phyloP scores from a whole-genome alignment of 176 grass and related monocot species.

The maize (Zea mays) region DNA sequence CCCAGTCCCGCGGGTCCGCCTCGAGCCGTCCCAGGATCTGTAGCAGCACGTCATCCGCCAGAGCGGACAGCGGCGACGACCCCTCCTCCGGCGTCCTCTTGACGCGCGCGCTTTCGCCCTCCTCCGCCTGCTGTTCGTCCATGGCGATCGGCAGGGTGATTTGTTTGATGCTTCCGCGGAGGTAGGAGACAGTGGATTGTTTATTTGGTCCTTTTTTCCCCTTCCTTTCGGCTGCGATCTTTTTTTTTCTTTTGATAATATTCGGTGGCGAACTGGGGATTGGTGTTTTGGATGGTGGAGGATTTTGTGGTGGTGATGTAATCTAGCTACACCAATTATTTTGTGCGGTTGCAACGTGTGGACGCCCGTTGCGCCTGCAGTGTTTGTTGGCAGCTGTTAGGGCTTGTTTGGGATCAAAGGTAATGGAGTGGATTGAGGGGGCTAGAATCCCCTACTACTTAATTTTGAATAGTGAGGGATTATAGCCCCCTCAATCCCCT shows the following conservation, averaged over 20 bases:
- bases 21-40: conserved; percentile 71
- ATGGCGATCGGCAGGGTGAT: conserved; percentile 7
- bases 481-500: too few relatives aligned
- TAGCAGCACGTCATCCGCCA: conserved; percentile 78
- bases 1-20: conserved; percentile 70
- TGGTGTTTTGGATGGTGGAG: not conserved
- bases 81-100: not conserved
- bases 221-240: not conserved
- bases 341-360: too few relatives aligned
- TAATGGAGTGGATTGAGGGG: too few relatives aligned
- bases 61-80: conserved; percentile 30
- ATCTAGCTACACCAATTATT: not conserved
- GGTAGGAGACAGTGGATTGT: not conserved
- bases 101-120: not conserved
- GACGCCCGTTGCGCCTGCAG: too few relatives aligned
- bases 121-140: not conserved
- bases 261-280: too few relatives aligned
- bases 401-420: too few relatives aligned
- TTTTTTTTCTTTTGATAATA: too few relatives aligned
- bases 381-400: not conserved
- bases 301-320: conserved; percentile 38
- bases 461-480: too few relatives aligned
- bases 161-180: not conserved
- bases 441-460: too few relatives aligned
- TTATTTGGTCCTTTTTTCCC: not conserved